Evolutionary conservation across 2,329 filamentous ascomycete genomes (phyloP), one percentile per base, ranked within the genome.

Genomic region (Rachicladosporium sp.): DNA sequence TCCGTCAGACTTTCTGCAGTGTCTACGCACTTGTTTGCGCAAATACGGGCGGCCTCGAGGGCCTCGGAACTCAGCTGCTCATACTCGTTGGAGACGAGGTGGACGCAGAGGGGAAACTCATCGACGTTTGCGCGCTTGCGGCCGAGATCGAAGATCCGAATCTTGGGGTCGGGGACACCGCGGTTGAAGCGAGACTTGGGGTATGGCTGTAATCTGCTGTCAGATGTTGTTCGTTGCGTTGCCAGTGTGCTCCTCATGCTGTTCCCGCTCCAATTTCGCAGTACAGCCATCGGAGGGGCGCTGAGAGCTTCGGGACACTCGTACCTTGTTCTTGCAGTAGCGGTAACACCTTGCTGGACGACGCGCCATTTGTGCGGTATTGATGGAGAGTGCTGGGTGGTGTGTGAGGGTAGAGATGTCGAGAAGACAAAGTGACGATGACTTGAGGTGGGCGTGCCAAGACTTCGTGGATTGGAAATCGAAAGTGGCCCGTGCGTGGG

Each of bases 241-340:
- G 41, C 47, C 47, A 46, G 39, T 35, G 15, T 35, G 35, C 44
- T 31, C 37, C 27, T 32, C 27, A 37, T 27, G 32, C 37, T 38
- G 31, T 15, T 35, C 34, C 34, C 27, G 38, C 39, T 42, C 36
- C 35, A 35, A 15, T 11, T 11, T 33, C 34, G 31, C 35, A 21
- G 10, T 29, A 21, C 23, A n/a, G 6, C 37, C 40, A 19, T 37
- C 35, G 35, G 35, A 30, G 21, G 31, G 34, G 33, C 30, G 38
- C 38, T 32, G 35, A 13, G 38, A 19, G 12, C 35, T 32, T 29
- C 35, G 34, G 35, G 36, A 10, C 11, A 10, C 29, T 23, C 82
- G 72, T 67, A 93, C 87, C 87, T 95, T 95, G 82, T 96, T 98
- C 86, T 98, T 98, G 88, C 91, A 98, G 84, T 98, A 98, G 67